Conservation (phyloP, 208 protist species). For the Crithidia fasciculata region DNA sequence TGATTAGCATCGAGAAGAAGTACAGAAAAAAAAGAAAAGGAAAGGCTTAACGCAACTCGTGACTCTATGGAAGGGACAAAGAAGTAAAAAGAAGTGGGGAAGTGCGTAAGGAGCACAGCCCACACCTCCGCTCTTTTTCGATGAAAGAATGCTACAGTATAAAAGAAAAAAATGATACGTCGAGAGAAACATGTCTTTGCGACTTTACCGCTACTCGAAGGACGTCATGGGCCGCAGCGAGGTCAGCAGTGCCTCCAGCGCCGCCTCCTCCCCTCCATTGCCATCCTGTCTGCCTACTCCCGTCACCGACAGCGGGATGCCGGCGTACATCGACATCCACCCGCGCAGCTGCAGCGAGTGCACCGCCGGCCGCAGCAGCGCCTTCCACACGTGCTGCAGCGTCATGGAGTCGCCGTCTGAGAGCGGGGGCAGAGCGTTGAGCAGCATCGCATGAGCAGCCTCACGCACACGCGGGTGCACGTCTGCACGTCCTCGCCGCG, state of each 20-base stretch:
- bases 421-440: neutral
- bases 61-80: too few species aligned
- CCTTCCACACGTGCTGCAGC: neutral
- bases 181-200: too few species aligned
- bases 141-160: too few species aligned
- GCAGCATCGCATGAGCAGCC: slow-evolving; percentile 9
- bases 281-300: neutral
- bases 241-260: neutral
- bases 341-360: slow-evolving; percentile 22
- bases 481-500: neutral
- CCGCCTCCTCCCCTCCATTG: neutral
- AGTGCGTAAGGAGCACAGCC: neutral
- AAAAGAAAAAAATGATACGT: too few species aligned
- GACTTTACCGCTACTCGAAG: slow-evolving; percentile 26
- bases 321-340: slow-evolving; percentile 24
- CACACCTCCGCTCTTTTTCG: neutral
- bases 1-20: neutral
- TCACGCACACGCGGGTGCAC: slow-evolving; percentile 6
- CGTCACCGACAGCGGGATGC: slow-evolving; percentile 10
- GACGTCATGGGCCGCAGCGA: slow-evolving; percentile 45
- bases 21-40: slow-evolving; percentile 27
- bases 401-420: neutral
- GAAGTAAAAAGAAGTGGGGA: too few species aligned
- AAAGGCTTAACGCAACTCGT: neutral
- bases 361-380: slow-evolving; percentile 10